phyloP scores from a whole-genome alignment of 177 flowering plant genomes.

The Vitis hybrid region DNA sequence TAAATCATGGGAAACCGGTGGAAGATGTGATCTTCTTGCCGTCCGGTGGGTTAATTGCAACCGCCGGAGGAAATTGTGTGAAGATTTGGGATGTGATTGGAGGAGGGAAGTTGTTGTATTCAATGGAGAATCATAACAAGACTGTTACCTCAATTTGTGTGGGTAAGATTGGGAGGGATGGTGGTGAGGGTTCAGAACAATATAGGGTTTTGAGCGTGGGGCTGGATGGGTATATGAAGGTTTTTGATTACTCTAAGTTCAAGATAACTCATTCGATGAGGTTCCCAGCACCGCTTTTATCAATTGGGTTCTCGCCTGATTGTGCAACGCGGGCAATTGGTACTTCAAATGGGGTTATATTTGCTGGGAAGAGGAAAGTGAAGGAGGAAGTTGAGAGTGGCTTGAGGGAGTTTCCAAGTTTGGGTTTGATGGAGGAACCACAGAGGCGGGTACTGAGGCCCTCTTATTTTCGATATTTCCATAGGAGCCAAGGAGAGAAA shows the following conservation, averaged over 20 bases:
- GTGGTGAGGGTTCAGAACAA: constrained; percentile 43
- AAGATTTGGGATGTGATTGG: constrained; percentile 94
- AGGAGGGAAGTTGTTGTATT: constrained; percentile 72
- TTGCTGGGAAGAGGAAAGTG: constrained; percentile 67
- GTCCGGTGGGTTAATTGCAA: constrained; percentile 77
- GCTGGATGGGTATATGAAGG: constrained; percentile 89
- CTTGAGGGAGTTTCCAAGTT: constrained; percentile 18
- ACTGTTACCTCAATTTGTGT: constrained; percentile 84
- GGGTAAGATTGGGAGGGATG: constrained; percentile 46
- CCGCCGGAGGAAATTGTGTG: constrained; percentile 81
- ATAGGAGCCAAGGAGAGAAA: constrained; percentile 72
- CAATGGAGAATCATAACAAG: constrained; percentile 85
- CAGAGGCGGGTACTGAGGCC: constrained; percentile 52
- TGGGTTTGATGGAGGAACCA: constrained; percentile 32
- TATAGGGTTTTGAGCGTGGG: constrained; percentile 71
- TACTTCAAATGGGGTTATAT: constrained; percentile 71
- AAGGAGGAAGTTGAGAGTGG: constrained; percentile 29
- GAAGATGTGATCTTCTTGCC: constrained; percentile 81
- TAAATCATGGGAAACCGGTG: constrained; percentile 78
- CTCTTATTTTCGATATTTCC: constrained; percentile 61
- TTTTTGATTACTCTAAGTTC: constrained; percentile 67
- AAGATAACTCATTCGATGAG: constrained; percentile 79
- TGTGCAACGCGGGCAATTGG: constrained; percentile 65
- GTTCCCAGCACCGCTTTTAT: constrained; percentile 74
- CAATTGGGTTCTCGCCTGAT: constrained; percentile 71